Evolutionary conservation across 1,284 basidiomycete species (phyloP), one percentile per base, ranked within the genome.

Genomic region (Fomitopsis schrenkii): DNA sequence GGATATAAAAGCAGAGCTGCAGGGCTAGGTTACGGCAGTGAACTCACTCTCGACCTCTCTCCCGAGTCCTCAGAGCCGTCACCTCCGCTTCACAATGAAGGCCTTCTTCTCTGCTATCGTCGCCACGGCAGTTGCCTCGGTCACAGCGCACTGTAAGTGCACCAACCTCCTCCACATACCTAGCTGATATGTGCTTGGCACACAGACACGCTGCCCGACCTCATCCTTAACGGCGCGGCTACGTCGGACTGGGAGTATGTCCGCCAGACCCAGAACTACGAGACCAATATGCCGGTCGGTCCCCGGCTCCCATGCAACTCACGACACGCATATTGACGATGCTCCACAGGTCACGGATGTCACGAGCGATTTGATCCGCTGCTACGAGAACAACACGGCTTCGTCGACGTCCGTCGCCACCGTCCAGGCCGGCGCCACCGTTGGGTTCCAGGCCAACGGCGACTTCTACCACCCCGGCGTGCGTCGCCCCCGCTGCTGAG

Each of bases 181-280:
- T 35, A 28, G 44, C 33, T 45, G 3, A 36, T 26, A 22, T 7
- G 14, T 8, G 12, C 33, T 14, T 15, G 30, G 3, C 42, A 28
- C 26, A 22, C 33, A 72, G 70, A 72, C 57, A 70, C 69, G 2
- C 67, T 72, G 59, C 70, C 70, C 17, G 67, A 69, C 63, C 62
- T 72, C 52, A 67, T 72, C 58, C 45, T 62, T 22, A 53, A 63
- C 48, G 67, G 66, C 15, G 45, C 52, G 35, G 60, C 60, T 35
- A 61, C 55, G 28, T 44, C 46, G 28, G 61, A 77, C 57, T 81
- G 77, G 77, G 68, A 77, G 64, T 79, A 79, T 64, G 77, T 81
- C 62, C 76, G 79, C 26, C 69, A 74, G 60, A 81, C 79, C 1
- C 75, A 74, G 42, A 81, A 80, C 67, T 76, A 78, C 66, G 77